Evolutionary conservation across 139 green algal species (phyloP), one percentile per base, ranked within the genome.

Genomic region (Tetraselmis striata): DNA sequence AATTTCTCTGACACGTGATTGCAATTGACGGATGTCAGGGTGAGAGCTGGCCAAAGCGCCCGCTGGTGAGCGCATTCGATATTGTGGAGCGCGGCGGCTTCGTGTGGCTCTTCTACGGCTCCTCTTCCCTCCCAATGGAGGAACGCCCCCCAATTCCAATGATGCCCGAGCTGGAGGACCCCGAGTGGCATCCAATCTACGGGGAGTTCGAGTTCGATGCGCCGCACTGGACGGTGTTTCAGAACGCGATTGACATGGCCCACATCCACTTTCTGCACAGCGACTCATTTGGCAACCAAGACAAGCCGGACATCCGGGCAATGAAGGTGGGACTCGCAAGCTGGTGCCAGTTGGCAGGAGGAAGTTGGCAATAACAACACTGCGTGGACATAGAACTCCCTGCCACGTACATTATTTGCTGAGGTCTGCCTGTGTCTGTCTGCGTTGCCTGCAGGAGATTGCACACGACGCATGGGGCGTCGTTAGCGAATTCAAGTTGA

Each of bases 251-350:
- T n/a, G 93, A 97, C 88, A 92, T 97, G 89, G 92, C 90, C 18
- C 93, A 97, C 90, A 97, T 97, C 86, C 93, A 97, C 85, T 97
- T 95, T 92, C 83, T 97, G 86, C 93, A 97, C 82, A 75, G 74
- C 31, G 91, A 93, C 89, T 89, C 82, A 59, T 94, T 95, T 83
- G 91, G 91, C 80, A 94, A 95, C 83, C 78, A 84, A 81, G 90
- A 89, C 5, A 83, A 88, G 78, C 93, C 93, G 0, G 82, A 88
- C 76, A 93, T 97, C 59, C 78, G 85, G 32, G 90, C 92, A 84
- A 96, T 97, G 92, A 81, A 80, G 26, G 88, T 88, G 32, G 76
- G 23, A n/a, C n/a, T n/a, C n/a, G n/a, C n/a, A n/a, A n/a, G n/a
- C n/a, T n/a, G n/a, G n/a, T n/a, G n/a, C n/a, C n/a, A n/a, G n/a